Base-by-base conservation (phyloP, 768 basidiomycete genomes). In the Lactarius pseudohatsudake region DNA sequence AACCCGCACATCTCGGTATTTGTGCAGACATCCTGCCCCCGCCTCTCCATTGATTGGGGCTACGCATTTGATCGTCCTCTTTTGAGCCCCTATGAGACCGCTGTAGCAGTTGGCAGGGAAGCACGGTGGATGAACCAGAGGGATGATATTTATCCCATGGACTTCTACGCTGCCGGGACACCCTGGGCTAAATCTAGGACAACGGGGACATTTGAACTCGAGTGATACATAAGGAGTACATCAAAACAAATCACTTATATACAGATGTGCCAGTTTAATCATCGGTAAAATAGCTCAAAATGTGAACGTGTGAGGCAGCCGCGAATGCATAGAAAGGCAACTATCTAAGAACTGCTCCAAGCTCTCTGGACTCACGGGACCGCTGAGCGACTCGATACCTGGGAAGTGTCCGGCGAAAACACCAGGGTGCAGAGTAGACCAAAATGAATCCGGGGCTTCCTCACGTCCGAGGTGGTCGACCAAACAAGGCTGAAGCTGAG, bases 11-110 rank as follows among this genome's bases (percentile, higher is more conserved):
- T 98, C 70, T 88, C 92, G 2, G 87, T 91, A 0, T 98, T 98
- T 75, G 85, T 98, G 20, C 97, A 98, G 75, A 99, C 97, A 1
- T 93, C 95, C 0, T 98, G 97, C 76, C 97, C 97, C 3, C 87
- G 97, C 30, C 79, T 99, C 61, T 95, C 93, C 20, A 98, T 98
- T 64, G 97, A 99, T 74, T 99, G 97, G 97, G 97, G 97, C 4
- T 96, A 96, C 73, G 97, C 96, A 1, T 99, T 99, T 78, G 81
- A 89, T 62, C 81, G 84, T 26, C 97, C 97, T 2, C 79, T 98
- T 58, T 78, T 99, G 41, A 95, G 89, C 72, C 95, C 96, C 1
- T 99, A 98, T 74, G 97, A 98, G 77, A 89, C 92, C 0, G 86
- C 89, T 5, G 91, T 98, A 1, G 94, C 89, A 13, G 81, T 97